Percentiles rank a stretch among this genome's conserved stretches.
phyloP scores from a whole-genome alignment of 139 green algal species.

The Chlamydomonas sp. region DNA sequence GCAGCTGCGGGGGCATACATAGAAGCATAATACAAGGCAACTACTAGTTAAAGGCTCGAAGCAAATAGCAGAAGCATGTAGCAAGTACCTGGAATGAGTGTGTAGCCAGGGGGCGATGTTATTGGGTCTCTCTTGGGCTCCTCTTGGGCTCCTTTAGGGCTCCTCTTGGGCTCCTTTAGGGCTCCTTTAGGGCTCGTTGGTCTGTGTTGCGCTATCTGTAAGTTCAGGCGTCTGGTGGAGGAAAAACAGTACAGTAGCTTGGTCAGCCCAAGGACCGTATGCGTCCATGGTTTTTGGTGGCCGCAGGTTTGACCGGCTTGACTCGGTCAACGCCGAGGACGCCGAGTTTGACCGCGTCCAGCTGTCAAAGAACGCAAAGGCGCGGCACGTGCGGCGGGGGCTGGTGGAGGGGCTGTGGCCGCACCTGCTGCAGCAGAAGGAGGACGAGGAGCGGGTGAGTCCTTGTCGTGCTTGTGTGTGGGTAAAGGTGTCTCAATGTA shows the following conservation, averaged over 20 bases:
- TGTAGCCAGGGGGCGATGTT: no score
- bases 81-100: no score
- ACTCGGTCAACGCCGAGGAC: background rate
- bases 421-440: background rate
- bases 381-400: slow-evolving; percentile 8
- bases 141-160: no score
- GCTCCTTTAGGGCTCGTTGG: no score
- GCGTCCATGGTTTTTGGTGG: background rate
- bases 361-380: background rate
- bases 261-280: background rate
- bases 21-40: no score
- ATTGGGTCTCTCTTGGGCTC: no score
- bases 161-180: no score
- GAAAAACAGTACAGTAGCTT: no score
- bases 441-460: slow-evolving; percentile 12
- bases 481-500: background rate
- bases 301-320: slow-evolving; percentile 21
- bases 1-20: background rate
- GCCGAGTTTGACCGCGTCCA: background rate
- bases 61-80: background rate
- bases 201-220: no score
- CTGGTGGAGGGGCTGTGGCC: slow-evolving; percentile 17
- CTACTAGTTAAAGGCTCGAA: background rate
- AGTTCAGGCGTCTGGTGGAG: no score
- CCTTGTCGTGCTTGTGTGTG: no score